Percentiles rank a stretch among this genome's conserved stretches.
Conservation (phyloP, 805 yeast genomes). For the Wickerhamiella australiensis region DNA sequence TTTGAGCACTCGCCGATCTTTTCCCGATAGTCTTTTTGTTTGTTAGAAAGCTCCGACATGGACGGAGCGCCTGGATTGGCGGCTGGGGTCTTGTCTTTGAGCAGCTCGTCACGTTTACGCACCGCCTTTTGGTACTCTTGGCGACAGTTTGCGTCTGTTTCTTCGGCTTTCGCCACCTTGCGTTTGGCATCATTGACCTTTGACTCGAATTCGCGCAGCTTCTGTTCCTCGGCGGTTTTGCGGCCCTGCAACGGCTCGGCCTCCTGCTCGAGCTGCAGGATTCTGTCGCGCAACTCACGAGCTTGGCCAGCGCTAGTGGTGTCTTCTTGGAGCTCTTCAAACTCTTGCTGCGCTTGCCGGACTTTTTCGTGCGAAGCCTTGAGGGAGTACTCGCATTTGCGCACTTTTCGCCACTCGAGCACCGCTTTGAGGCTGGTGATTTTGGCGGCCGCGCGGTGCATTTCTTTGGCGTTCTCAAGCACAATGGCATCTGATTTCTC, state of each 20-base stretch:
- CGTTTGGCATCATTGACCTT: constrained; percentile 5
- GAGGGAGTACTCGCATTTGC: not conserved
- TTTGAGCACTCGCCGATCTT: not conserved
- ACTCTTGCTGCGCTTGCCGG: not conserved
- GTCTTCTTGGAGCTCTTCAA: constrained; percentile 9
- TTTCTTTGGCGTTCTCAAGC: not conserved
- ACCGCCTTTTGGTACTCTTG: not conserved
- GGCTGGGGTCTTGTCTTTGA: not conserved
- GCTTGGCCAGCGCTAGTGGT: not conserved
- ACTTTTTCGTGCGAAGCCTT: not conserved
- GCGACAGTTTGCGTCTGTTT: not conserved
- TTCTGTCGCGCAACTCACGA: not conserved
- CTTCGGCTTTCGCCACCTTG: not conserved
- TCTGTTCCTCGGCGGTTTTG: constrained; percentile 13
- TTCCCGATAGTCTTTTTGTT: not conserved
- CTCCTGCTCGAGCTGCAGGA: not conserved
- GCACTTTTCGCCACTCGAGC: constrained; percentile 9
- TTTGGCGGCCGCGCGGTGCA: not conserved
- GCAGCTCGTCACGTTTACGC: not conserved
- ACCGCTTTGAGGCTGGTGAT: not conserved
- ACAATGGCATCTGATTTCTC: not conserved
- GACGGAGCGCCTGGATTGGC: not conserved
- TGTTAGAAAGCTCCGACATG: not conserved
- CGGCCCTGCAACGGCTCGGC: not conserved
- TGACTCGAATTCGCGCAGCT: constrained; percentile 19